Percentiles rank a stretch among this genome's conserved stretches.
Conservation (phyloP, 2,329 filamentous ascomycete genomes). For the Lachnellula cervina region DNA sequence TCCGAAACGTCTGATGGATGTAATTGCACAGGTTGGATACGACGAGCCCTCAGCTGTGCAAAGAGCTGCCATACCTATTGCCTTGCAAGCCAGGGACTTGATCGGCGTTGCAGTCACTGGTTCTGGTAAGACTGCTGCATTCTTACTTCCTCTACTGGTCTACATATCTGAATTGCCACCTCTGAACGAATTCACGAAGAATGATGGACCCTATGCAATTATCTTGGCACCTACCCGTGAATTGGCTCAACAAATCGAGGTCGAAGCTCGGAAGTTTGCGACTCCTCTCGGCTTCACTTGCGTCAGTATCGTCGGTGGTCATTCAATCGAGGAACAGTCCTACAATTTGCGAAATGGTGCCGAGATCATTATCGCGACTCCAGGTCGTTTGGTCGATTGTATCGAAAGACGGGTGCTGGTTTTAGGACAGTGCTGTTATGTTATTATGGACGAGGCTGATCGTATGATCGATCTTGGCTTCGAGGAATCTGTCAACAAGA, state of each 20-base stretch:
- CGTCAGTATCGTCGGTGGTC: slow-evolving; percentile 96
- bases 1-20: slow-evolving; percentile 70
- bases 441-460: slow-evolving; percentile 99
- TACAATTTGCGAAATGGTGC: slow-evolving; percentile 87
- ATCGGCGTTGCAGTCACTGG: slow-evolving; percentile 97
- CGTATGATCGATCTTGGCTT: slow-evolving; percentile 99
- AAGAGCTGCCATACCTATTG: slow-evolving; percentile 90
- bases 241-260: slow-evolving; percentile 94
- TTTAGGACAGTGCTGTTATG: slow-evolving; percentile 92
- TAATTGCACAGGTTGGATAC: slow-evolving; percentile 83
- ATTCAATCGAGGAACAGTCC: slow-evolving; percentile 88
- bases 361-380: slow-evolving; percentile 97
- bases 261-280: slow-evolving; percentile 90
- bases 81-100: slow-evolving; percentile 86
- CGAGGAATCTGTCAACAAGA: slow-evolving; percentile 96
- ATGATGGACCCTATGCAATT: slow-evolving; percentile 95
- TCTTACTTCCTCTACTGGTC: slow-evolving; percentile 83
- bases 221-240: slow-evolving; percentile 96
- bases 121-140: slow-evolving; percentile 97
- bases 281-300: slow-evolving; percentile 86
- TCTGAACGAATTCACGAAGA: slow-evolving; percentile 78
- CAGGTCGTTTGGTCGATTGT: slow-evolving; percentile 93
- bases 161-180: slow-evolving; percentile 91
- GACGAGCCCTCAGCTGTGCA: slow-evolving; percentile 89
- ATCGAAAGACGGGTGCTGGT: slow-evolving; percentile 91